Base-by-base conservation (phyloP, 345 rosid genomes). In the Garcia nutans region DNA sequence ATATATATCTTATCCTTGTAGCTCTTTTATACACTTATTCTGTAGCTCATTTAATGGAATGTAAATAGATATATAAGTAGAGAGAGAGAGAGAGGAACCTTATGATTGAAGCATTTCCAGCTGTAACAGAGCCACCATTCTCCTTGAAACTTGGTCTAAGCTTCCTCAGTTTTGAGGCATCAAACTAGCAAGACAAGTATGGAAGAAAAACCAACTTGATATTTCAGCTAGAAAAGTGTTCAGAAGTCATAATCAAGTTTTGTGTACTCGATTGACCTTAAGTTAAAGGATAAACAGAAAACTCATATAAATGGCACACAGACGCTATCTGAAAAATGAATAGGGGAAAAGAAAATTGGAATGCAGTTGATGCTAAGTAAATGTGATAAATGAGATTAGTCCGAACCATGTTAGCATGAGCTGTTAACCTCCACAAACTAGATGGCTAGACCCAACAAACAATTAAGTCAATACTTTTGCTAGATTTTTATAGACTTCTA, bases 61-160 rank as follows among this genome's bases (percentile, higher is more conserved):
- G 1, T 3, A 57, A 0, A 24, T 23, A 12, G 6, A 26, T 26
- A 60, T 24, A 26, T 60, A 26, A 11, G 12, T 26, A 23, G 71
- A 56, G 57, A 55, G 65, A 61, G 68, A 59, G n/a, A 61, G 56
- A 55, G 60, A 61, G n/a, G 26, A 58, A 80, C 83, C 83, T 80
- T 61, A 80, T 76, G 72, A 44, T 80, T 41, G 83, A 80, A 68
- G 83, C 80, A 72, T 80, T 80, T 52, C 83, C 83, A 60, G 83
- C 83, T 59, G 80, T 77, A 28, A 77, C 80, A n/a, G 80, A 71
- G 24, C 80, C 80, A 55, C 71, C 58, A 54, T 71, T 52, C 76
- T 37, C 69, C 70, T 77, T 77, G 66, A 77, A 77, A 65, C 80
- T 77, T 47, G 80, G 80, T 77, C 66, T 64, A 45, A 77, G 76